Evolutionary conservation across 352 stramenopile species (phyloP), one percentile per base, ranked within the genome.

Genomic region (Pythium utonaiense): DNA sequence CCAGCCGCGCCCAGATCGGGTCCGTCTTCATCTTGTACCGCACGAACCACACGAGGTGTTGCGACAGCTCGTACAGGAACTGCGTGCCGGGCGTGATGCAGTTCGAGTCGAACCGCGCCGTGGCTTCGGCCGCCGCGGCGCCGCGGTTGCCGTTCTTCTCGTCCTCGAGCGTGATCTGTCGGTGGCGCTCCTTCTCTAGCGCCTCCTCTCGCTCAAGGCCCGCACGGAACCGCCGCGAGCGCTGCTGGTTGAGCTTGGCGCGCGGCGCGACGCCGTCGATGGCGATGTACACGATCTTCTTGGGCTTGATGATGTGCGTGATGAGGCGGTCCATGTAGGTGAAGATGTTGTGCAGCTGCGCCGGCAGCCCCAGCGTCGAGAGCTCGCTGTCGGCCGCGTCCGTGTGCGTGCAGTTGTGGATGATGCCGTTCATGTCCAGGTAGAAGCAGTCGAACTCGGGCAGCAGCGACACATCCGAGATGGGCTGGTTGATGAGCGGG

Each of bases 371-470:
- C 4, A 98, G 75, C 64, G 93, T 79, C 65, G 89, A 90, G 45
- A 98, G 70, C 62, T 95, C 83, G 58, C 96, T 82, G 66, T 98
- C 85, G n/a, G 93, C 92, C 12, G 67, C 61, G 73, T 99, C 98
- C 25, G 86, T 89, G 77, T 99, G 98, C 25, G 97, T 99, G 73
- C 95, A 99, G 60, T 98, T 98, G 81, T 99, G 98, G 62, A 99
- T 98, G 65, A 99, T 99, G 54, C 98, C 97, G 76, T 99, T 99
- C 96, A 99, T 98, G 74, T 99, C 98, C 38, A 99, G 74, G 71
- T 99, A 99, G 64, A 99, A 90, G 69, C 98, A 95, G 80, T 99
- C 96, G 62, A 99, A 99, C 68, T 99, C 94, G 3, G 97, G 97
- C 34, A 99, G 71, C 5, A 99, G 84, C 24, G 97, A 97, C 24